Evolutionary conservation across 345 rosid genomes (phyloP).

Genomic region (Lepidium didymum): DNA sequence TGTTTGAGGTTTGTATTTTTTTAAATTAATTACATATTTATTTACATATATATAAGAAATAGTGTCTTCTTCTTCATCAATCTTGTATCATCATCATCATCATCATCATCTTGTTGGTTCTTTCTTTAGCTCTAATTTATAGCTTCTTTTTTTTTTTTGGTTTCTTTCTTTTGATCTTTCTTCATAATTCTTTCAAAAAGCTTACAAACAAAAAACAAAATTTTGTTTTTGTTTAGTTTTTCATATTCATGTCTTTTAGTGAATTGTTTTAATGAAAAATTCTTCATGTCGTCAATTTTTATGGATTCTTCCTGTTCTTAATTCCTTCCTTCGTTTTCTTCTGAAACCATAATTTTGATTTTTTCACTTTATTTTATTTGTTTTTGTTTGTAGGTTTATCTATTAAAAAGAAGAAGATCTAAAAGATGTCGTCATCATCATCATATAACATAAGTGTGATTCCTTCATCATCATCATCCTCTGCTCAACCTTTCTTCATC

Average conservation of each 20-base stretch:
- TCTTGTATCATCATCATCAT: conserved; percentile 29
- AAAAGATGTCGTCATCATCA: conserved; percentile 39
- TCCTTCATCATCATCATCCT: conserved; percentile 29
- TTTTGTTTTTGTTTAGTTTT: conserved; percentile 18
- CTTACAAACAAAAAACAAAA: conserved; percentile 20
- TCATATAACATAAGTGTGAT: conserved; percentile 27
- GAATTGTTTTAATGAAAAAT: conserved; percentile 17
- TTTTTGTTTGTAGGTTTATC: conserved; percentile 9
- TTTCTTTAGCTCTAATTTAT: conserved; percentile 24
- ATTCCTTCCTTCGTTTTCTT: conserved; percentile 29
- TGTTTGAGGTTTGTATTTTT: conserved; percentile 33
- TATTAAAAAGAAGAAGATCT: conserved; percentile 12
- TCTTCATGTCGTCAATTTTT: conserved; percentile 34
- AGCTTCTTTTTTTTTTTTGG: conserved; percentile 24
- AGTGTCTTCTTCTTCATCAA: conserved; percentile 25
- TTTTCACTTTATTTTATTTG: not conserved
- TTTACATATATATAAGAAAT: not conserved
- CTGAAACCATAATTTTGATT: conserved; percentile 8
- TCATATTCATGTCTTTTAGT: conserved; percentile 24
- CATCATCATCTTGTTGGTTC: conserved; percentile 41
- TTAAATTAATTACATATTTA: not conserved
- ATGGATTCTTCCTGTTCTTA: conserved; percentile 30
- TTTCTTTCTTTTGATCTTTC: conserved; percentile 42
- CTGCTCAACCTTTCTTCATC: conserved; percentile 29
- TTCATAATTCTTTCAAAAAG: conserved; percentile 17